Evolutionary conservation across 169 alveolate species (phyloP), one percentile per base, ranked within the genome.

Genomic region (Eimeria praecox): DNA sequence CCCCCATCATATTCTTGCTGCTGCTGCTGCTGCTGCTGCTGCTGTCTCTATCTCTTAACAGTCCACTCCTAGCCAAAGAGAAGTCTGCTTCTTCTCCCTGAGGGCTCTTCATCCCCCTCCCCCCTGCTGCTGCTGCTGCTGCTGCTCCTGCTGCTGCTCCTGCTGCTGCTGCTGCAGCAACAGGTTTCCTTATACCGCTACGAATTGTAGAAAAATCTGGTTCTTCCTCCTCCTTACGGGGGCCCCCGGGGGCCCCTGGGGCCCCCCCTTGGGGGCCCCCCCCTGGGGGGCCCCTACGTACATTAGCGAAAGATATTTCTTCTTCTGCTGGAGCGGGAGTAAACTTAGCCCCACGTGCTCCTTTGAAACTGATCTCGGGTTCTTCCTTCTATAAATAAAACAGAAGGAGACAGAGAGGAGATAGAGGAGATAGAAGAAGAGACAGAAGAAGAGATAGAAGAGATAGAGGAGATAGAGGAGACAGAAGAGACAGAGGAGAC

Each of bases 1-100:
- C n/a, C n/a, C n/a, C n/a, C 77, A 66, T 22, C 38, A 30, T 30
- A 8, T 9, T 5, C 77, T 66, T 30, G 52, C 85, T 73, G 40
- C 85, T 73, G 85, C 85, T 73, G 85, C 85, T 73, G 85, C 85
- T 73, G 85, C 40, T 27, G 54, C 85, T 73, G 30, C 85, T 73
- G 85, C 85, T 73, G 85, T 46, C 30, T 40, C 85, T 35, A 22
- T 35, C 46, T 73, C 85, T 27, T 9, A n/a, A 46, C 85, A 16
- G 85, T 4, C 85, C 85, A 30, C 85, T 73, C 52, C 85, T 30
- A 3, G 85, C 85, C 3, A 40, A 8, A 30, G 85, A 73, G 49
- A 73, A 73, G 18, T 73, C 85, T 40, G 40, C 85, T 16, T 30
- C 85, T 35, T 73, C 85, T 5, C 6, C 85, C 49, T 30, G 54